A percentile compares a stretch with the other conserved stretches of the same genome.
Evolutionary conservation across 139 green algal genomes (phyloP).

Genomic region (Pleodorina starrii): DNA sequence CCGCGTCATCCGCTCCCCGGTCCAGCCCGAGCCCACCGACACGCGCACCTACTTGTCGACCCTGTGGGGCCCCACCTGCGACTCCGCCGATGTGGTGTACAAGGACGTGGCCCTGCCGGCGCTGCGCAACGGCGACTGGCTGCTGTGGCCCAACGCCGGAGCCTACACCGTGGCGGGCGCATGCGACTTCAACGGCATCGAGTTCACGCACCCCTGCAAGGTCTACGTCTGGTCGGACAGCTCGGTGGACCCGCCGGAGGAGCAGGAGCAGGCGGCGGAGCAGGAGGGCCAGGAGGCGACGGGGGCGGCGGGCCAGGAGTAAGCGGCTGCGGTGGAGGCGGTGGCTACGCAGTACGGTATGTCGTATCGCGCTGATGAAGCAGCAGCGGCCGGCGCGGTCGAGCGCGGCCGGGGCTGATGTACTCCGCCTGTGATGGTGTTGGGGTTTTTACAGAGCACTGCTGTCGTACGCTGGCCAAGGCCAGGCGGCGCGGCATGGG

Average conservation of each 20-base stretch:
- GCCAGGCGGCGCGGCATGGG: too few relatives aligned
- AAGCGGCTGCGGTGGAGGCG: too few relatives aligned
- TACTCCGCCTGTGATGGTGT: too few relatives aligned
- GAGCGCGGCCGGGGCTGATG: too few relatives aligned
- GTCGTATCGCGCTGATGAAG: neutral
- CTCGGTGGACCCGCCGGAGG: conserved; percentile 45
- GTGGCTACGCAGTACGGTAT: neutral
- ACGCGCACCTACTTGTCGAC: conserved; percentile 62
- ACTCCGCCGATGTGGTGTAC: conserved; percentile 85
- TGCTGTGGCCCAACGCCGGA: conserved; percentile 87
- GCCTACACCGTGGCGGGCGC: conserved; percentile 91
- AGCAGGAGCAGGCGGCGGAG: neutral
- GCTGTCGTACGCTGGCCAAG: too few relatives aligned
- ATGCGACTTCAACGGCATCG: conserved; percentile 87
- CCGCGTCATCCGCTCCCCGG: conserved; percentile 43
- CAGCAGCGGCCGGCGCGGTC: neutral
- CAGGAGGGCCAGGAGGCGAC: too few relatives aligned
- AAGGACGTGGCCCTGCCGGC: conserved; percentile 78
- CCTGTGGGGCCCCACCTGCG: conserved; percentile 90
- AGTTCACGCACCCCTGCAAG: conserved; percentile 45
- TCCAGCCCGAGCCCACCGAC: conserved; percentile 9
- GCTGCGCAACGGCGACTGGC: conserved; percentile 90
- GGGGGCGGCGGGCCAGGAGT: neutral
- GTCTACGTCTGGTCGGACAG: conserved; percentile 54
- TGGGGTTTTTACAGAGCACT: too few relatives aligned